Conservation (phyloP, 495 filamentous ascomycete species). For the Barbatosphaeria neglecta region DNA sequence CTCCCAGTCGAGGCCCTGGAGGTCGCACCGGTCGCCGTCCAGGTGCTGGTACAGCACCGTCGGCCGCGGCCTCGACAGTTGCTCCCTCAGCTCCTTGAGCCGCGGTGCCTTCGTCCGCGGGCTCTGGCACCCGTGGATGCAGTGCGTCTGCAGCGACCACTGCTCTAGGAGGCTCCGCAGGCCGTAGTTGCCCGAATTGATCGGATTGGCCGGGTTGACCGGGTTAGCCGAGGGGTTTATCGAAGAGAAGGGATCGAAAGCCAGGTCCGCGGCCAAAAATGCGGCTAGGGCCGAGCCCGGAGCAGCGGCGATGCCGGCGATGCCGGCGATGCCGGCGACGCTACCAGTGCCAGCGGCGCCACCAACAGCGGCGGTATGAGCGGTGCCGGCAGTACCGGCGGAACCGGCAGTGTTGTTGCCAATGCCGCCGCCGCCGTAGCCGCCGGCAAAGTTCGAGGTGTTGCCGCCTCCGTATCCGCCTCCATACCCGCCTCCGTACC, state of each 20-base stretch:
- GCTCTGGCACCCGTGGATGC: slow-evolving; percentile 3
- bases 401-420: too few species aligned
- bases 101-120: slow-evolving; percentile 7
- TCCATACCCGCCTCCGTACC: too few species aligned
- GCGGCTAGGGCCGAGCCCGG: too few species aligned
- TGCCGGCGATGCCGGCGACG: too few species aligned
- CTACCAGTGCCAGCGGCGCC: too few species aligned
- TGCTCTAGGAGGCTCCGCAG: slow-evolving; percentile 16
- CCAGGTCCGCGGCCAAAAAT: not conserved
- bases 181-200: slow-evolving; percentile 11
- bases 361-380: too few species aligned
- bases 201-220: not conserved
- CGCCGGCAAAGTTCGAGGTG: too few species aligned
- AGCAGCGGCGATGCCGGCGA: too few species aligned
- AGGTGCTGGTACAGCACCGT: slow-evolving; percentile 34
- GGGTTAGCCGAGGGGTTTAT: slow-evolving; percentile 10
- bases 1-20: slow-evolving; percentile 72
- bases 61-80: slow-evolving; percentile 2
- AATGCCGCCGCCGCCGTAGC: too few species aligned
- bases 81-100: slow-evolving; percentile 11
- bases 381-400: too few species aligned
- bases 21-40: slow-evolving; percentile 49
- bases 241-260: slow-evolving; percentile 1
- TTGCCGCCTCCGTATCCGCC: too few species aligned
- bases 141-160: slow-evolving; percentile 16